These are phyloP conservation scores for Argentina anserina DNA, from an alignment of 306 rosid genomes.

Conservation along the genomic window DNA sequence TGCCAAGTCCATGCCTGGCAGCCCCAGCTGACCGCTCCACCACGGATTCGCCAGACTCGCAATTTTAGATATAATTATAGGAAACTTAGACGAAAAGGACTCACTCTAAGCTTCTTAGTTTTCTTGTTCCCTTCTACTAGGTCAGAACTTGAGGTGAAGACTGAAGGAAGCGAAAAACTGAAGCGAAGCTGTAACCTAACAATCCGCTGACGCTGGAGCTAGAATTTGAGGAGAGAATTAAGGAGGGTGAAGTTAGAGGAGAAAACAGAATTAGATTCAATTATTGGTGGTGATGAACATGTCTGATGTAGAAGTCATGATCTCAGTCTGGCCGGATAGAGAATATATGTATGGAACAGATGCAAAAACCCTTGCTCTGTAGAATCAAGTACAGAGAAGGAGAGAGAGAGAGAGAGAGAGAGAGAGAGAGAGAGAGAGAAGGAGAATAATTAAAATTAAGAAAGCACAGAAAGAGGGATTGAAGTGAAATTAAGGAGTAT, in stretches of 20 bases:
- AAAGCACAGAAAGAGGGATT: constrained; percentile 14
- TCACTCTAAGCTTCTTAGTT: neutral
- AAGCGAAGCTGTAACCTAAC: constrained; percentile 1
- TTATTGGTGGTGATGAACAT: constrained; percentile 35
- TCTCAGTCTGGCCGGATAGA: constrained; percentile 18
- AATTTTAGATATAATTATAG: neutral
- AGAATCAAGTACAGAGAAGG: constrained; percentile 40
- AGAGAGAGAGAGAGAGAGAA: constrained; percentile 8
- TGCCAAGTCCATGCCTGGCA: constrained; percentile 70
- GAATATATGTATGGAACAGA: constrained; percentile 41
- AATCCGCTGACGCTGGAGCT: neutral
- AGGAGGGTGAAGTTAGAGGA: constrained; percentile 8
- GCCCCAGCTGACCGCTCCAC: constrained; percentile 84
- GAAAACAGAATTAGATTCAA: constrained; percentile 40
- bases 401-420: constrained; percentile 8
- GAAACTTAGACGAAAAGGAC: neutral
- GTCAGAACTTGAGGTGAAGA: neutral
- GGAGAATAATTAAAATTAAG: constrained; percentile 16
- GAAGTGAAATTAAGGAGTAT: constrained; percentile 15
- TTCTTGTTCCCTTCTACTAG: neutral
- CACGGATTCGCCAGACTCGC: constrained; percentile 89
- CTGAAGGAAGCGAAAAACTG: neutral
- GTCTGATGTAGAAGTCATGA: constrained; percentile 30
- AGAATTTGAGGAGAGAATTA: neutral
- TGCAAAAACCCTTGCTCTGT: constrained; percentile 38